Percentiles rank a stretch among this genome's conserved stretches.
Evolutionary conservation across 2,329 filamentous ascomycete genomes (phyloP).

Genomic region (Beauveria scarabaeidicola): DNA sequence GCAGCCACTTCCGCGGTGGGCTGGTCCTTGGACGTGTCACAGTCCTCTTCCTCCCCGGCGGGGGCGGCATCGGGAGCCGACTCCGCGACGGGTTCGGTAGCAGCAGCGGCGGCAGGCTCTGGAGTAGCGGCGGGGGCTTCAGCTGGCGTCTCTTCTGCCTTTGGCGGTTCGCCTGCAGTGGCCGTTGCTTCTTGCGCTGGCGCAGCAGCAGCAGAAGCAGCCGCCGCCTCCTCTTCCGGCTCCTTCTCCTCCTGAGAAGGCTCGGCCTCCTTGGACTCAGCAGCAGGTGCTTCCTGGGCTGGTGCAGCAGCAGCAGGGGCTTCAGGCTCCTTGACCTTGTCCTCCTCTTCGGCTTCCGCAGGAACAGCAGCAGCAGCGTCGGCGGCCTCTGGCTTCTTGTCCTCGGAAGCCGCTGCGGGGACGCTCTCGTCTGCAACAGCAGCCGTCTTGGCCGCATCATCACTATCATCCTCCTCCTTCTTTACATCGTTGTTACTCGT

Average conservation of each 20-base stretch:
- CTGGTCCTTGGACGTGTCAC: neutral
- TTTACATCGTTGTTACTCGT: slow-evolving; percentile 1
- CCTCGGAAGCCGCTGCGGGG: neutral
- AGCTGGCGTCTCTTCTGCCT: neutral
- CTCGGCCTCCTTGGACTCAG: neutral
- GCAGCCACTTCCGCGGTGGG: neutral
- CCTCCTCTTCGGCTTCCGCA: neutral
- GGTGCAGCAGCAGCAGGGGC: neutral
- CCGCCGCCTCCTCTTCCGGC: neutral
- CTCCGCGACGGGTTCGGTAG: slow-evolving; percentile 5
- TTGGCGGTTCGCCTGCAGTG: neutral
- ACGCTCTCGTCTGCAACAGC: neutral
- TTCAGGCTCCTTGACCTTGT: neutral
- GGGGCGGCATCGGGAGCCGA: neutral
- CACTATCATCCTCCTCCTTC: neutral
- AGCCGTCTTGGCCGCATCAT: neutral
- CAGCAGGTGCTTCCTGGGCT: neutral
- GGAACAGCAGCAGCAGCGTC: neutral
- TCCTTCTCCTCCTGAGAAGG: neutral
- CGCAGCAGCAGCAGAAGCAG: neutral
- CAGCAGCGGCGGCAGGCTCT: slow-evolving; percentile 1
- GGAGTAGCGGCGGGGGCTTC: neutral
- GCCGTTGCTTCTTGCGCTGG: neutral
- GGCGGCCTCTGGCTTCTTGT: neutral
- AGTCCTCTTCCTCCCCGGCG: neutral